Evolutionary conservation across 345 rosid genomes (phyloP).

Genomic region (Litchi chinensis): DNA sequence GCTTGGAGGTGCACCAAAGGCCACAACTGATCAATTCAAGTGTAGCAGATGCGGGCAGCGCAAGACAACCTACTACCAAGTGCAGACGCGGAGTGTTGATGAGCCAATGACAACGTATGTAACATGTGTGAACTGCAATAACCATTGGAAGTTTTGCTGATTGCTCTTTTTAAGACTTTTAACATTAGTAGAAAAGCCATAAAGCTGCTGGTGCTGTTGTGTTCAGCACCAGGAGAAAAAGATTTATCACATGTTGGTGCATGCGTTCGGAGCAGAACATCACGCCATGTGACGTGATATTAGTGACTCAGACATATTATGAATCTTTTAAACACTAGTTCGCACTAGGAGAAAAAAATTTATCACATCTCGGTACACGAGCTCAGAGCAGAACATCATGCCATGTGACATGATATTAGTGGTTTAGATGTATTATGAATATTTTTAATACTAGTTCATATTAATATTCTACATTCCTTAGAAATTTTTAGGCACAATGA

Average conservation of each 20-base stretch:
- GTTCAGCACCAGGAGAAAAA: neutral
- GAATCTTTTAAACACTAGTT: too few relatives aligned
- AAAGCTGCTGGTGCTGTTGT: neutral
- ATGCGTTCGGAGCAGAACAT: neutral
- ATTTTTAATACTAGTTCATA: neutral
- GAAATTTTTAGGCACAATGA: too few relatives aligned
- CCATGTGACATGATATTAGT: neutral
- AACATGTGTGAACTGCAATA: slow-evolving; percentile 52
- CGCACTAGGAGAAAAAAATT: neutral
- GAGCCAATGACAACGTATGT: slow-evolving; percentile 64
- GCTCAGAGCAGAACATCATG: neutral
- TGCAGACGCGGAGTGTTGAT: slow-evolving; percentile 64
- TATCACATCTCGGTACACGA: too few relatives aligned
- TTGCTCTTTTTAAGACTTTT: neutral
- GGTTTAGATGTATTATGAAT: too few relatives aligned
- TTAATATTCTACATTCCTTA: neutral
- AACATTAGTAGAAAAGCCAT: neutral
- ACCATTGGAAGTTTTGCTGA: slow-evolving; percentile 57
- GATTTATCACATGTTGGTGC: too few relatives aligned
- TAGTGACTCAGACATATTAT: neutral
- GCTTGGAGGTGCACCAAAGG: slow-evolving; percentile 31
- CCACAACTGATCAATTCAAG: slow-evolving; percentile 58
- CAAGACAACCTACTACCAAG: slow-evolving; percentile 42
- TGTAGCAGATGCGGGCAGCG: slow-evolving; percentile 51
- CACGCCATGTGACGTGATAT: neutral